Evolutionary conservation across 78 protist genomes (phyloP), one percentile per base, ranked within the genome.

Genomic region (Dictyostelium firmibasis): DNA sequence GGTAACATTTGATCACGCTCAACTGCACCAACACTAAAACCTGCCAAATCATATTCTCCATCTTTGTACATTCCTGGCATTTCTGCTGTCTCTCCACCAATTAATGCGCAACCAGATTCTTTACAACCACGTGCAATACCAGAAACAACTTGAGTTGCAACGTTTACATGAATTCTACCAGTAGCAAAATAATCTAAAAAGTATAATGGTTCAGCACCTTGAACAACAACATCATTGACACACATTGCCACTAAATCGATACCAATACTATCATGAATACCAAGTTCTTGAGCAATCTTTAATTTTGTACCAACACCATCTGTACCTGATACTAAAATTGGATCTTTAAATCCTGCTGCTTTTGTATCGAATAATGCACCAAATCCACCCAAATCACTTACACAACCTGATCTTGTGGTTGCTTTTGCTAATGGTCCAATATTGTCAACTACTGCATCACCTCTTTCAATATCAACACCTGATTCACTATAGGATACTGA

Each of bases 221-320:
- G 98, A 35, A 92, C 98, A 3, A 98, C 18, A 0, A 98, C 79
- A 81, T 98, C 99, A 57, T 98, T 98, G 57, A 97, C 99, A 62
- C 96, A 95, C 99, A 98, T 98, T 83, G 98, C 98, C 0, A 98
- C 99, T 9, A 98, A 89, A 82, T 98, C 99, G 50, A 96, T 95
- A 84, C 99, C 98, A 85, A 94, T 96, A 29, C 41, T 33, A 5
- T 64, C 96, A 83, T 96, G 98, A 29, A 33, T 9, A 16, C 74
- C 79, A 33, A 76, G 16, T 35, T 84, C 93, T 43, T 97, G 98
- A 2, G 99, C 99, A 57, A 98, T 88, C 74, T 69, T 70, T 78
- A 98, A 94, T 92, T 98, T 98, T 27, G 99, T 98, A 20, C 99
- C 99, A 64, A 98, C 99, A 74, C 99, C 99, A 81, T 98, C 99